These are phyloP conservation scores for Myxozyma udenii DNA, from an alignment of 805 yeast genomes.

Conservation along the genomic window DNA sequence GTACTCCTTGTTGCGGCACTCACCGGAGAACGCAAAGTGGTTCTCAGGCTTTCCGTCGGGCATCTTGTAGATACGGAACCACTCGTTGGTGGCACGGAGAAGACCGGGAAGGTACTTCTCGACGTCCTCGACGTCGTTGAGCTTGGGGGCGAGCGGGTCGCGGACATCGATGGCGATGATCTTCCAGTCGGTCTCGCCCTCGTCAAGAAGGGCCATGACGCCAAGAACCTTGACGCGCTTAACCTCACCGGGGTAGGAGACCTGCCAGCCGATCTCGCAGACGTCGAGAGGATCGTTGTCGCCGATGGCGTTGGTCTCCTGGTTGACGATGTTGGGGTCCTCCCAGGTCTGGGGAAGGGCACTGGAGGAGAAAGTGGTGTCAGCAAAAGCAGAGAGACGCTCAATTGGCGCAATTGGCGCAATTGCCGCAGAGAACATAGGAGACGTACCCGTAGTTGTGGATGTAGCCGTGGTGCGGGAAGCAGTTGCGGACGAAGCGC, in stretches of 20 bases:
- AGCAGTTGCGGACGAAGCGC: constrained; percentile 91
- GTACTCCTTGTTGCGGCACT: constrained; percentile 79
- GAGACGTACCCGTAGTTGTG: constrained; percentile 73
- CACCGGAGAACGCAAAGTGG: constrained; percentile 94
- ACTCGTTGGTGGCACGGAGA: constrained; percentile 88
- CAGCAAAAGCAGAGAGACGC: not conserved
- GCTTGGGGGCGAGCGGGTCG: constrained; percentile 84
- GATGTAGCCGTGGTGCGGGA: constrained; percentile 98
- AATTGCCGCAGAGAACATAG: constrained; percentile 6
- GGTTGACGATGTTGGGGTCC: constrained; percentile 63
- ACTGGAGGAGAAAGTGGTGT: constrained; percentile 39
- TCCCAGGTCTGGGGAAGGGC: constrained; percentile 99
- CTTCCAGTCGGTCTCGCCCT: constrained; percentile 98
- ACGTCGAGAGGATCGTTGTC: constrained; percentile 96
- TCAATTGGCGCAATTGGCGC: not conserved
- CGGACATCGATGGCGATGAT: constrained; percentile 81
- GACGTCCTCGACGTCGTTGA: constrained; percentile 89
- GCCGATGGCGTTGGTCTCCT: constrained; percentile 57
- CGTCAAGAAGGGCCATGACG: constrained; percentile 91
- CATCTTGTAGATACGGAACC: constrained; percentile 97
- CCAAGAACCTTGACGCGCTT: constrained; percentile 91
- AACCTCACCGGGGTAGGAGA: constrained; percentile 64
- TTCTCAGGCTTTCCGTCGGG: constrained; percentile 98
- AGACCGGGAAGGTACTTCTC: constrained; percentile 87
- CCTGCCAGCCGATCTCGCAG: constrained; percentile 74